Evolutionary conservation across 192 early-diverging fungal species (phyloP), one percentile per base, ranked within the genome.

Genomic region (Spinellus fusiger): DNA sequence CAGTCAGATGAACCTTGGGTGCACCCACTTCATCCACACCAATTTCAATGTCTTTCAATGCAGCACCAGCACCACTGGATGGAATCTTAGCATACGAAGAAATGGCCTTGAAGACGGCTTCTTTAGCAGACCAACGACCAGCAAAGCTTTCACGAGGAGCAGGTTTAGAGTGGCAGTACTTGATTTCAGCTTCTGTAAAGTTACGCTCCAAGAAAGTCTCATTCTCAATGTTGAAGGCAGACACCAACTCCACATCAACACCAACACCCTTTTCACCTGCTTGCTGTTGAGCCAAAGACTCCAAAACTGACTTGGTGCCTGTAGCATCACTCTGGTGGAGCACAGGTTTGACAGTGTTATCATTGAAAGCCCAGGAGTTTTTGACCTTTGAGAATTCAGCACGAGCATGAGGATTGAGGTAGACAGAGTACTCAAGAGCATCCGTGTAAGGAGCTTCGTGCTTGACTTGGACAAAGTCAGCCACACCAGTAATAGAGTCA

Each of bases 101-200:
- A 23, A 97, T 85, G 13, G 95, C 93, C 83, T 98, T 98, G 67
- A 98, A 80, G 15, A 93, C 91, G 1, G 95, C 91, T 66, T 98
- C 95, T 82, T 98, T 98, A 54, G 95, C 95, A 6, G 89, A 89
- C 95, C 95, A 98, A 28, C 89, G 84, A 52, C 95, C 95, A 31
- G 95, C 88, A 74, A 90, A 93, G 73, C 89, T 92, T 0, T 92
- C 79, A 61, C 85, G 84, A 15, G 89, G 84, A 65, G 87, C 84
- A 12, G 92, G 81, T 1, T 80, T 77, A 28, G 64, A 54, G 35
- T 70, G 46, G 75, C 95, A 98, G 75, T 98, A 94, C 3, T 67
- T 74, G 40, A 85, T 84, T 69, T 96, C 93, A n/a, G 70, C 66
- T 3, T 27, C 22, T 0, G 93, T 98, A 54, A 95, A 95, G 82